Percentiles rank a stretch among this genome's conserved stretches.
These are phyloP conservation scores for Hypoxylon sp. DNA, from an alignment of 2,329 filamentous ascomycete species.

Conservation along the genomic window DNA sequence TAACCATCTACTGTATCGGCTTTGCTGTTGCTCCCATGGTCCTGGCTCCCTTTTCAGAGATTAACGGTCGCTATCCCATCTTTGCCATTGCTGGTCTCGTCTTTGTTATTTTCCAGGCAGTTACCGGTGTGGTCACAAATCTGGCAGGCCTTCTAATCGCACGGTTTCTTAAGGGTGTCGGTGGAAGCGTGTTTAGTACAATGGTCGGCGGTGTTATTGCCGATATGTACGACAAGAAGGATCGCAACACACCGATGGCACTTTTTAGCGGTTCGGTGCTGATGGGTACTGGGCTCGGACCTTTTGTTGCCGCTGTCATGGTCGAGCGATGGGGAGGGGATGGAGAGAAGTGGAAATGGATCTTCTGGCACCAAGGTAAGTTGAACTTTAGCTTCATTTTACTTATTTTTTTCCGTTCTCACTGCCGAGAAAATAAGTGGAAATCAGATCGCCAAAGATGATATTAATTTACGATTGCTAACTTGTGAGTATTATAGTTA, in stretches of 20 bases:
- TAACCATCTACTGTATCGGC: constrained; percentile 82
- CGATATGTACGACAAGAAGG: constrained; percentile 81
- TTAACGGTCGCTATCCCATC: constrained; percentile 85
- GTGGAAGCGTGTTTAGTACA: constrained; percentile 80
- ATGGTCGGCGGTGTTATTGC: constrained; percentile 93
- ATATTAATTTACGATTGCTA: not conserved
- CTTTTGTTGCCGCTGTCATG: constrained; percentile 75
- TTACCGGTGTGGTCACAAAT: constrained; percentile 74
- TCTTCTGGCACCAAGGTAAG: constrained; percentile 80
- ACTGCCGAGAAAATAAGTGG: no score
- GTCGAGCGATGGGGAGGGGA: constrained; percentile 62
- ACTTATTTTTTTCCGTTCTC: not conserved
- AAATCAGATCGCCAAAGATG: not conserved
- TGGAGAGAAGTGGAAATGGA: constrained; percentile 75
- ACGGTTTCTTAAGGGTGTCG: constrained; percentile 80
- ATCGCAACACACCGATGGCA: constrained; percentile 89
- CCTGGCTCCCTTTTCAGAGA: constrained; percentile 86
- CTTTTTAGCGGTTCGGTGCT: constrained; percentile 83
- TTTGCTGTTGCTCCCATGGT: constrained; percentile 88
- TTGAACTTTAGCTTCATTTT: not conserved
- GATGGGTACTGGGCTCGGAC: constrained; percentile 81
- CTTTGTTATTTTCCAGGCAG: constrained; percentile 75
- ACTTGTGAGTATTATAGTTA: constrained; percentile 50
- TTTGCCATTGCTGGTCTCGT: constrained; percentile 78
- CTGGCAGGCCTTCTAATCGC: constrained; percentile 78